phyloP scores from a whole-genome alignment of 2,329 filamentous ascomycete genomes.

The Exophiala dermatitidis region DNA sequence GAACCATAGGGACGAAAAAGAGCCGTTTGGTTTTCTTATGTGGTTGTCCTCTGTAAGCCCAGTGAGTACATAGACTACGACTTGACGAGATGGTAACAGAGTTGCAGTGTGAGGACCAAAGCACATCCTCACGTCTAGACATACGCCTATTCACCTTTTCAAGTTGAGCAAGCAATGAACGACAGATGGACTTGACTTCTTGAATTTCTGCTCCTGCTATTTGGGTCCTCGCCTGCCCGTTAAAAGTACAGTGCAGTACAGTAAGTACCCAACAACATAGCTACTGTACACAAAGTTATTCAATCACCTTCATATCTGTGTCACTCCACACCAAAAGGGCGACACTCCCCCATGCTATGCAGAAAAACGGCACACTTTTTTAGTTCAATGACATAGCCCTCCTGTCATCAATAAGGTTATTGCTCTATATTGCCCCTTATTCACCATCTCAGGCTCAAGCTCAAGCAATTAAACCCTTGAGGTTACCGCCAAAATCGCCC shows the following conservation, averaged over 20 bases:
- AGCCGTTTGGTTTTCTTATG: no score
- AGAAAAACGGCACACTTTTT: conserved; percentile 9
- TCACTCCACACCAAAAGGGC: neutral
- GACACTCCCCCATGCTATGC: conserved; percentile 9
- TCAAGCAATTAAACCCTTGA: conserved; percentile 57
- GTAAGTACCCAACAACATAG: neutral
- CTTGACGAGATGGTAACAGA: no score
- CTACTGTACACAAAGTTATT: neutral
- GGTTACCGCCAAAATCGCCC: conserved; percentile 73
- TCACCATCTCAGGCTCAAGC: neutral
- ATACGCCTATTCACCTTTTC: neutral
- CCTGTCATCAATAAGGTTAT: neutral
- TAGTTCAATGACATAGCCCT: neutral
- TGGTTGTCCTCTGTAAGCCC: no score
- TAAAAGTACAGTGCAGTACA: neutral
- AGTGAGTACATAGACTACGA: no score
- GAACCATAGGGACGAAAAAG: no score
- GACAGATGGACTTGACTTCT: neutral
- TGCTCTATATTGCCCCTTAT: conserved; percentile 1
- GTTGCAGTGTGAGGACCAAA: no score
- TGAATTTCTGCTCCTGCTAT: neutral
- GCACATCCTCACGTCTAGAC: neutral
- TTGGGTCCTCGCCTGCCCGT: neutral
- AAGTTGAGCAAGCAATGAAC: neutral
- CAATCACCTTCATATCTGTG: neutral